Evolutionary conservation across 768 basidiomycete genomes (phyloP).

Genomic region (Collybiopsis confluens): DNA sequence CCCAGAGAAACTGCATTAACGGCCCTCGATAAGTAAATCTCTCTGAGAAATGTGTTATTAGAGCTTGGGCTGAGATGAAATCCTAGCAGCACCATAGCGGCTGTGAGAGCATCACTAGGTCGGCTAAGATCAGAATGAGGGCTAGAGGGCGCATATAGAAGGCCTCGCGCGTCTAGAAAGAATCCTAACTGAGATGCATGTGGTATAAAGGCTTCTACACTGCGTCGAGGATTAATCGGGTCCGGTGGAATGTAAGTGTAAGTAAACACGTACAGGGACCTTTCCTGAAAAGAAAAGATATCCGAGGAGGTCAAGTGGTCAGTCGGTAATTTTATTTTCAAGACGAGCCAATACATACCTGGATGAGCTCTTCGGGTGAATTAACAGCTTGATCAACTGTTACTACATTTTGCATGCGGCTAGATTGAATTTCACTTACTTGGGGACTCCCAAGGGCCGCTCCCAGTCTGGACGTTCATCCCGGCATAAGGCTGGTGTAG

Average conservation of each 20-base stretch:
- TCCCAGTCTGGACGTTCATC: background rate
- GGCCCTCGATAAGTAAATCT: constrained; percentile 22
- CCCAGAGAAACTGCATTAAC: constrained; percentile 22
- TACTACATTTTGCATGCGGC: no score
- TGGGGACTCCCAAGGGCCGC: background rate
- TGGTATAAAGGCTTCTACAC: constrained; percentile 3
- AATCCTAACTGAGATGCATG: constrained; percentile 28
- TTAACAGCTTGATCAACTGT: no score
- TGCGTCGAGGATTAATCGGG: background rate
- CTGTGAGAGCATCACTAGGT: constrained; percentile 25
- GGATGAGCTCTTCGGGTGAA: no score
- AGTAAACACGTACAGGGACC: background rate
- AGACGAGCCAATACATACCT: no score
- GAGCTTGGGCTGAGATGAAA: constrained; percentile 13
- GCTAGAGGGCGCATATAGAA: constrained; percentile 40
- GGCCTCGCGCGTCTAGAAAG: constrained; percentile 29
- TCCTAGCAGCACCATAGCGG: constrained; percentile 24
- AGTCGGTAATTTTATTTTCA: no score
- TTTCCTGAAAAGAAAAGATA: no score
- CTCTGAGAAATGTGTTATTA: background rate
- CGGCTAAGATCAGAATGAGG: constrained; percentile 11
- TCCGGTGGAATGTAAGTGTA: background rate
- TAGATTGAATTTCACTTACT: no score
- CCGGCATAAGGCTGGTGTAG: constrained; percentile 19
- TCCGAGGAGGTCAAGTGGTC: no score